Evolutionary conservation across 441 rosid species (phyloP).

Genomic region (Aquilaria agallochum): DNA sequence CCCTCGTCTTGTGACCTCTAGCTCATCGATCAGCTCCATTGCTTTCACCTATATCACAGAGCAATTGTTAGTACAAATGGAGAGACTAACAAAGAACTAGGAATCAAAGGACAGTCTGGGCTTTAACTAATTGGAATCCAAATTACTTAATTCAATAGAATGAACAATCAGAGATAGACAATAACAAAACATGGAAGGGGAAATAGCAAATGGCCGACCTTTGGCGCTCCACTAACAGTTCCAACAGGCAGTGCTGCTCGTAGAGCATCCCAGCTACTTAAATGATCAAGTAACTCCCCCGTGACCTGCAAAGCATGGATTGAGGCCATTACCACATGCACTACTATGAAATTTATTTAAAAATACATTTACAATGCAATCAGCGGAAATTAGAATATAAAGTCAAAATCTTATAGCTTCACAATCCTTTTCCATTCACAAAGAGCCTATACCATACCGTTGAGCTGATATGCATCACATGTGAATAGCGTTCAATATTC

Average conservation of each 20-base stretch:
- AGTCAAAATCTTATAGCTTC: too few relatives aligned
- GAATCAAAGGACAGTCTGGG: too few relatives aligned
- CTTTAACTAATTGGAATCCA: background rate
- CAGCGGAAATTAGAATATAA: background rate
- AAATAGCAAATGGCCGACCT: slow-evolving; percentile 37
- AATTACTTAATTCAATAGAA: background rate
- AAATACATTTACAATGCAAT: slow-evolving; percentile 7
- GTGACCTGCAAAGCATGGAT: slow-evolving; percentile 42
- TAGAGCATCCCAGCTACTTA: slow-evolving; percentile 88
- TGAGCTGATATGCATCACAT: slow-evolving; percentile 98
- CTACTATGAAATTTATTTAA: background rate
- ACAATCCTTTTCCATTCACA: too few relatives aligned
- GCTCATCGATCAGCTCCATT: slow-evolving; percentile 87
- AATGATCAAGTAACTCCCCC: slow-evolving; percentile 71
- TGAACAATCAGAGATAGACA: slow-evolving; percentile 7
- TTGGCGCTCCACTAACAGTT: slow-evolving; percentile 97
- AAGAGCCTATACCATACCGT: slow-evolving; percentile 38
- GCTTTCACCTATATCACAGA: slow-evolving; percentile 67
- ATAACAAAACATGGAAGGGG: background rate
- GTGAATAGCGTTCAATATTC: slow-evolving; percentile 88
- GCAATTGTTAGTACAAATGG: background rate
- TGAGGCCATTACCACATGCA: too few relatives aligned
- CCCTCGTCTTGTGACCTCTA: slow-evolving; percentile 84
- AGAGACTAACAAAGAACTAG: too few relatives aligned
- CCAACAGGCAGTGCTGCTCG: slow-evolving; percentile 95